A percentile compares a stretch with the other conserved stretches of the same genome.
Conservation (phyloP, 2,329 filamentous ascomycete genomes). For the Epichloe scottii region DNA sequence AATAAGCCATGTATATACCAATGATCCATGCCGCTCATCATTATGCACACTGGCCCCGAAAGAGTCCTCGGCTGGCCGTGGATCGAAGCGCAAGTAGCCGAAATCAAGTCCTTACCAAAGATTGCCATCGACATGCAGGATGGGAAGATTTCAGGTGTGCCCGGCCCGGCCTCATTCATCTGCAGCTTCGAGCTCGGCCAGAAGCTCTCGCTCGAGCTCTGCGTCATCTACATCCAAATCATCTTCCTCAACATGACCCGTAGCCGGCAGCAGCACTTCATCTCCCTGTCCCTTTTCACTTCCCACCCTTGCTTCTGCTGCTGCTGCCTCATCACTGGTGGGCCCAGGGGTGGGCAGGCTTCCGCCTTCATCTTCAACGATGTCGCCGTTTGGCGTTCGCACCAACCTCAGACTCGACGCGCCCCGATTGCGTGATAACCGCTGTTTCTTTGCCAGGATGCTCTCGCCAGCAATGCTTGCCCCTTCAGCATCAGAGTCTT, state of each 20-base stretch:
- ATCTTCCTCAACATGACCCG: conserved; percentile 17
- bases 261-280: not conserved
- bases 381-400: conserved; percentile 26
- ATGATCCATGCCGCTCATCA: conserved; percentile 1
- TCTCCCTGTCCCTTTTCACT: conserved; percentile 8
- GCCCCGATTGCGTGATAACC: conserved; percentile 30
- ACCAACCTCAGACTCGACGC: conserved; percentile 35
- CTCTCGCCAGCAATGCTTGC: conserved; percentile 22
- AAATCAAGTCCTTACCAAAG: not conserved
- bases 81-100: not conserved
- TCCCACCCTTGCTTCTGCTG: conserved; percentile 11
- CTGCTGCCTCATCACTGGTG: conserved; percentile 21
- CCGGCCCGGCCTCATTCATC: conserved; percentile 11
- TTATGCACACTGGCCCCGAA: not conserved
- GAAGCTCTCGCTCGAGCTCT: conserved; percentile 50
- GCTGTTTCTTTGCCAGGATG: conserved; percentile 38
- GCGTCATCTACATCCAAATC: conserved; percentile 36
- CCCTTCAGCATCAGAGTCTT: conserved; percentile 22
- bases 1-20: not conserved
- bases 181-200: conserved; percentile 42
- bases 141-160: too few species aligned
- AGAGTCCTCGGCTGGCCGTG: not conserved
- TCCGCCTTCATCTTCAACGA: conserved; percentile 20
- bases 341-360: conserved; percentile 29
- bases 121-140: not conserved